These are phyloP conservation scores for Pinus albicaulis DNA, from an alignment of 75 land plant species.

Conservation along the genomic window DNA sequence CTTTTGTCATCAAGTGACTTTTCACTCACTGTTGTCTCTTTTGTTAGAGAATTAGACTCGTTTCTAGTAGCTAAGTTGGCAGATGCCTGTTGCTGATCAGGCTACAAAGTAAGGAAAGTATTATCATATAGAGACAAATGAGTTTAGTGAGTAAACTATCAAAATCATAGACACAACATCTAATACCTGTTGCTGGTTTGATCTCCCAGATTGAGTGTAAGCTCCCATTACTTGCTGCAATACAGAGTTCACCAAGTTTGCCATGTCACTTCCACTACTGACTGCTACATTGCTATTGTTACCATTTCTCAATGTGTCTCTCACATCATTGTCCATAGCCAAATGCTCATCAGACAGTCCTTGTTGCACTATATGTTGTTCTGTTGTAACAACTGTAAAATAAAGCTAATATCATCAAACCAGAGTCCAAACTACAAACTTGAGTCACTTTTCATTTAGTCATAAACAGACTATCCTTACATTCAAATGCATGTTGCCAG, in stretches of 20 bases:
- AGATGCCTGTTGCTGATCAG: neutral
- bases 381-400: neutral
- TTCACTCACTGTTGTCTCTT: neutral
- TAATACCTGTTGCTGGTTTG: constrained; percentile 8
- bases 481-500: neutral
- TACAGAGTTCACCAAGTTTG: neutral
- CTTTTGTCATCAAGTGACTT: neutral
- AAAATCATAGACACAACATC: neutral
- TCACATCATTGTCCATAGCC: neutral
- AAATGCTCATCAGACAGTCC: neutral
- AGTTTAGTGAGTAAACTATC: neutral
- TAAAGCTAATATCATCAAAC: neutral
- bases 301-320: neutral
- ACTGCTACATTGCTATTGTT: neutral
- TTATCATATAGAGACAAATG: neutral
- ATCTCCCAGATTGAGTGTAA: neutral
- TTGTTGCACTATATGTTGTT: neutral
- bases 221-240: constrained; percentile 7
- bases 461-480: neutral
- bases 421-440: neutral
- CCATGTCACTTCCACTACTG: neutral
- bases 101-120: neutral
- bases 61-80: neutral
- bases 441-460: neutral
- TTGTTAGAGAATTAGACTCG: neutral